Base-by-base conservation (phyloP, 352 stramenopile species). In the Blastocystis sp. region DNA sequence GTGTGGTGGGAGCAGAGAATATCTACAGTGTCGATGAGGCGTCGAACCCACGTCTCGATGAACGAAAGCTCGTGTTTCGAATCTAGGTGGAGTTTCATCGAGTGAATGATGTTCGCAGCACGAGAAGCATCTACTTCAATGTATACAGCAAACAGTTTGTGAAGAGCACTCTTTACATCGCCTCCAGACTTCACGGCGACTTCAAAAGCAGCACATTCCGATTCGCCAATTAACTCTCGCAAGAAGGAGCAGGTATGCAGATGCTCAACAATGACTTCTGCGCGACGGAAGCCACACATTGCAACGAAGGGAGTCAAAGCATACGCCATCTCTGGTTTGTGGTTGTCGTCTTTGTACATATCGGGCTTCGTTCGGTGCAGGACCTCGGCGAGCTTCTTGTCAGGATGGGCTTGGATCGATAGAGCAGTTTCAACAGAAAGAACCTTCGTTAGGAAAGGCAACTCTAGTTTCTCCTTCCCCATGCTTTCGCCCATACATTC, bases 241-340 rank as follows among this genome's bases (percentile, higher is more conserved):
- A 99, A 95, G 90, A 98, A 96, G 0, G 95, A 94, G 81, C 98
- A 93, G 24, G 92, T 91, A 63, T 95, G 90, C 37, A 98, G 91
- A 90, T 97, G 90, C 41, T 93, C 90, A 0, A 94, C 92, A 91
- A 99, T 98, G 91, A 98, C 95, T 43, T 94, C 91, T 16, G 98
- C 91, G 6, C 93, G 92, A 73, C 96, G 95, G 90, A 99, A 99
- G 30, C 97, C 96, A 91, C 94, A 97, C 92, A 98, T 95, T 18
- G 96, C 97, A 91, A 98, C 95, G 81, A 99, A 99, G 45, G 91
- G 93, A 68, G 95, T 99, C 53, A 99, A 91, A 0, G 97, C 97
- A 90, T 99, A 98, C 16, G 96, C 95, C 95, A 99, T 98, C 91
- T 99, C 98, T 0, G 98, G 98, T 91, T 99, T 99, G 93, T 99